A percentile compares a stretch with the other conserved stretches of the same genome.
These are phyloP conservation scores for Eucalyptus shirleyi DNA, from an alignment of 345 rosid genomes.

Conservation along the genomic window DNA sequence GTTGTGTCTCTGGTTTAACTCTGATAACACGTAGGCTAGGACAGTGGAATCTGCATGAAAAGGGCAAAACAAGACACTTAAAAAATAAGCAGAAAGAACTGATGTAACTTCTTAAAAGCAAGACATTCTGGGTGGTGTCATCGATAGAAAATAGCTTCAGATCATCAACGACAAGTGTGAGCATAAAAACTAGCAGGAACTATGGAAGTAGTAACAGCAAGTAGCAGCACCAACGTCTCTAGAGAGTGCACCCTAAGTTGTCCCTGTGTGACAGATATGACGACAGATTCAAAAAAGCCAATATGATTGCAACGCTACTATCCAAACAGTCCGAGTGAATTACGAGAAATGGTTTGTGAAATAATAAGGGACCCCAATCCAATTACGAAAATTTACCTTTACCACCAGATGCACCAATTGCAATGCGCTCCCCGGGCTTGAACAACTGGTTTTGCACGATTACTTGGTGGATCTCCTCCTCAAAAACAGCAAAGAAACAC, in stretches of 20 bases:
- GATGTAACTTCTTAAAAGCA: background rate
- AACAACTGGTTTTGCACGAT: constrained; percentile 55
- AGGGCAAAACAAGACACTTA: background rate
- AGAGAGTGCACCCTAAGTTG: background rate
- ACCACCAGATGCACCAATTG: constrained; percentile 91
- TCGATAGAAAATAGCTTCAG: background rate
- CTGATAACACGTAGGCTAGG: constrained; percentile 73
- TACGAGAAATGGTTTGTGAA: background rate
- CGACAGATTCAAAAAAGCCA: background rate
- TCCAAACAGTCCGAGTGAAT: background rate
- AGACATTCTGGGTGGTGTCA: background rate
- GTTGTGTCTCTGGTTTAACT: constrained; percentile 55
- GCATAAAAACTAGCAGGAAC: background rate
- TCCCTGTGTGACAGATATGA: background rate
- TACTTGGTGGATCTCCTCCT: constrained; percentile 76
- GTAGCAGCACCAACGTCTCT: background rate
- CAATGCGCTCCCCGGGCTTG: constrained; percentile 75
- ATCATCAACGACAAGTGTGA: background rate
- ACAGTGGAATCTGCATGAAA: constrained; percentile 71
- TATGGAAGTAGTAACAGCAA: background rate
- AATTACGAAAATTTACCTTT: constrained; percentile 31
- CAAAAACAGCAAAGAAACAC: constrained; percentile 74
- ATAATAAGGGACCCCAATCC: background rate
- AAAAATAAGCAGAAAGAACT: background rate
- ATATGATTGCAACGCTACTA: background rate